A percentile compares a stretch with the other conserved stretches of the same genome.
These are phyloP conservation scores for Leccinum variicolor DNA, from an alignment of 768 basidiomycete species.

Conservation along the genomic window DNA sequence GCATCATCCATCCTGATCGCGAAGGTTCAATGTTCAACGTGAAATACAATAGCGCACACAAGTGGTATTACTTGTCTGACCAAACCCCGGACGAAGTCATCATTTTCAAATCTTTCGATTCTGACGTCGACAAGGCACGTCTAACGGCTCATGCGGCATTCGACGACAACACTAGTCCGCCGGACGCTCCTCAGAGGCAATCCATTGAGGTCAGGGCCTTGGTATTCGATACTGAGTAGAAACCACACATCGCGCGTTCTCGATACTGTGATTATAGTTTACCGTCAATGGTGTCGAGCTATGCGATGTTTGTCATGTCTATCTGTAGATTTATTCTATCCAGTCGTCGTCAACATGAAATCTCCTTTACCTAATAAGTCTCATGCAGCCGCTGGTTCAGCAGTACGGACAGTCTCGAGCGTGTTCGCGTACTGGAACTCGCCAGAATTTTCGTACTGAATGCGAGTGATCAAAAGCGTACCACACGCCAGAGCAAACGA, in stretches of 20 bases:
- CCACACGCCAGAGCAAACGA: not conserved
- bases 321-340: not conserved
- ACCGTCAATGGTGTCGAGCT: not conserved
- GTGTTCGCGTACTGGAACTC: slow-evolving; percentile 78
- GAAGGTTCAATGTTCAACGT: slow-evolving; percentile 36
- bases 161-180: slow-evolving; percentile 32
- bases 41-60: slow-evolving; percentile 34
- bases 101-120: slow-evolving; percentile 46
- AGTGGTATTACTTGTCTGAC: slow-evolving; percentile 39
- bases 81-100: slow-evolving; percentile 41
- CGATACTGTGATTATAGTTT: not conserved
- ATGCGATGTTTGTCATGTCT: not conserved
- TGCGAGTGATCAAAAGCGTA: not conserved
- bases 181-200: slow-evolving; percentile 37
- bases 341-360: not conserved
- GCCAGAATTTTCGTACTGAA: slow-evolving; percentile 74
- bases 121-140: slow-evolving; percentile 36
- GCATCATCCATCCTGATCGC: slow-evolving; percentile 34
- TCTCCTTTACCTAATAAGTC: not conserved
- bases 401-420: slow-evolving; percentile 25
- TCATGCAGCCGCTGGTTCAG: slow-evolving; percentile 17
- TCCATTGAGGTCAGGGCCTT: slow-evolving; percentile 43
- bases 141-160: slow-evolving; percentile 45
- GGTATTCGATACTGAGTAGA: slow-evolving; percentile 40
- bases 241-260: not conserved